These are phyloP conservation scores for Austroboletus festivus DNA, from an alignment of 768 basidiomycete genomes.

Conservation along the genomic window DNA sequence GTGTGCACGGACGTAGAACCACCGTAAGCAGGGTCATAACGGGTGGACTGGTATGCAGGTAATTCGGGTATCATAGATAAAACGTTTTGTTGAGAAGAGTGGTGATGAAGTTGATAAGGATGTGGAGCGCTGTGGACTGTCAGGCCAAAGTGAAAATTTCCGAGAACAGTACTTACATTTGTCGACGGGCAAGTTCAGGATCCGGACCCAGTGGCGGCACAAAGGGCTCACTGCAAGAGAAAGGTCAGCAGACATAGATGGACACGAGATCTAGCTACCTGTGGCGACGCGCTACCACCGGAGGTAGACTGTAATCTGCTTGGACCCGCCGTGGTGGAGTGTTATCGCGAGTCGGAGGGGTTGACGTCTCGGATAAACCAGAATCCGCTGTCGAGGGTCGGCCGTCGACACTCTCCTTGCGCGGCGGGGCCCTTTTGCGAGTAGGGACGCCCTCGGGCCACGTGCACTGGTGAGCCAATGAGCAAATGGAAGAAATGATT, in stretches of 20 bases:
- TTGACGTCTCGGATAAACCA: conserved; percentile 66
- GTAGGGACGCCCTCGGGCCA: conserved; percentile 80
- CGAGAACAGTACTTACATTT: conserved; percentile 39
- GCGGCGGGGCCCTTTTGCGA: conserved; percentile 59
- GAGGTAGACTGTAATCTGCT: conserved; percentile 37
- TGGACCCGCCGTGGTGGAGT: conserved; percentile 58
- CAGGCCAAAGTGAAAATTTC: conserved; percentile 8
- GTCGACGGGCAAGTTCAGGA: conserved; percentile 42
- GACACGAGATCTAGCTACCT: conserved; percentile 26
- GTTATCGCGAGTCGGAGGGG: conserved; percentile 65
- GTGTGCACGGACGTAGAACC: conserved; percentile 30
- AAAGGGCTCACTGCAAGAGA: conserved; percentile 41
- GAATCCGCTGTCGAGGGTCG: conserved; percentile 76
- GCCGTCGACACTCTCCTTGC: conserved; percentile 59
- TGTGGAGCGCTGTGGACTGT: conserved; percentile 37
- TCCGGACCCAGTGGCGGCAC: conserved; percentile 43
- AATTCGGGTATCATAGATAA: conserved; percentile 62
- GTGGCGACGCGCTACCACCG: conserved; percentile 39
- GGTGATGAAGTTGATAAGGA: conserved; percentile 42
- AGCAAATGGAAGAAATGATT: conserved; percentile 9
- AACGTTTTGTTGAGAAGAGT: conserved; percentile 38
- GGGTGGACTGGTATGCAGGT: conserved; percentile 45
- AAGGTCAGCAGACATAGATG: conserved; percentile 3
- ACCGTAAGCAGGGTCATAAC: conserved; percentile 52
- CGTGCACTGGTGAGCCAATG: conserved; percentile 55